These are phyloP conservation scores for Peribolospora baueri DNA, from an alignment of 768 basidiomycete species.

Conservation along the genomic window DNA sequence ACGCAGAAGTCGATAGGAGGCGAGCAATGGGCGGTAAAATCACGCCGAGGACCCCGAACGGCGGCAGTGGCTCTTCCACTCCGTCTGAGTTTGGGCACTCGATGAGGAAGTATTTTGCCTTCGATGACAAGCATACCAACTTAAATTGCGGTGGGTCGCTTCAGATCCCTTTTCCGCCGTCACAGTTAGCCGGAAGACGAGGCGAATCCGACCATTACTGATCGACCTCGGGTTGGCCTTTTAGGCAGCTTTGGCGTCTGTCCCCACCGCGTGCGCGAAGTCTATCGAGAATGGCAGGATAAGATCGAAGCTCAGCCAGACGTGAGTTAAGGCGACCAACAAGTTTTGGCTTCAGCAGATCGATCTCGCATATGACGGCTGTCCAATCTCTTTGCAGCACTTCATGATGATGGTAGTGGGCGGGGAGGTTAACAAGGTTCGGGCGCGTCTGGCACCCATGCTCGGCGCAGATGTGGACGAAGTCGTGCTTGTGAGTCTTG, in stretches of 20 bases:
- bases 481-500: too few species aligned
- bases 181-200: neutral
- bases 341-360: too few species aligned
- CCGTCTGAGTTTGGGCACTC: slow-evolving; percentile 3
- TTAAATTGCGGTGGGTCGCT: slow-evolving; percentile 10
- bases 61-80: neutral
- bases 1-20: slow-evolving; percentile 31
- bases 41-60: neutral
- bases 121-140: slow-evolving; percentile 7
- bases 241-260: slow-evolving; percentile 8
- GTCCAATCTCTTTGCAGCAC: too few species aligned
- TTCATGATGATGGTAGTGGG: too few species aligned
- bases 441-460: too few species aligned
- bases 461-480: too few species aligned
- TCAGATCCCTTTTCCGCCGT: neutral
- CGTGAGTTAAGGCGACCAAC: too few species aligned
- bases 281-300: neutral
- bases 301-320: too few species aligned
- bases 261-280: slow-evolving; percentile 4
- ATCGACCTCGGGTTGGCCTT: neutral
- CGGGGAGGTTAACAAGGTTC: too few species aligned
- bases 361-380: too few species aligned
- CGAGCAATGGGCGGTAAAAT: slow-evolving; percentile 21
- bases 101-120: slow-evolving; percentile 7
- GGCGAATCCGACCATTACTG: neutral